Evolutionary conservation across 1,139 yeast species (phyloP).

Genomic region (Suhomyces guaymorum): DNA sequence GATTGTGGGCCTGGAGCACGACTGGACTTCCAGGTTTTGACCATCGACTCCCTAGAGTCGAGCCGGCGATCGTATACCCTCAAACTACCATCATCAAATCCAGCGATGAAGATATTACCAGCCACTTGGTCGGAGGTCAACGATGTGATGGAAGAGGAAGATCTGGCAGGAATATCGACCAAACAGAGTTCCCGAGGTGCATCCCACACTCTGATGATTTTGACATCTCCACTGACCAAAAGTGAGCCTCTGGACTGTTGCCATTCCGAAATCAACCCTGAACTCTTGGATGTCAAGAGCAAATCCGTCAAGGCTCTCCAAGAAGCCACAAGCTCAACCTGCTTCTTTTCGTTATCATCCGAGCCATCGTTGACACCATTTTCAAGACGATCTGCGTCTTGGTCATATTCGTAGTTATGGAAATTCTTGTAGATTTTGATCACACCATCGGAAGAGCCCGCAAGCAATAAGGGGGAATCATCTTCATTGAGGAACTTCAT

Average conservation of each 20-base stretch:
- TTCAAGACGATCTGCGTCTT: no score
- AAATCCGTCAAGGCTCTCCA: slow-evolving; percentile 95
- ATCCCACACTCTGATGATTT: slow-evolving; percentile 91
- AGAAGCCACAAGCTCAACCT: slow-evolving; percentile 69
- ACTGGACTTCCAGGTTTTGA: slow-evolving; percentile 62
- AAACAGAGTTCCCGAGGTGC: slow-evolving; percentile 90
- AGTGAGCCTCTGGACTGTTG: slow-evolving; percentile 93
- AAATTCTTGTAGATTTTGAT: slow-evolving; percentile 82
- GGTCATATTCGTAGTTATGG: slow-evolving; percentile 46
- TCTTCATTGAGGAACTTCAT: slow-evolving; percentile 87
- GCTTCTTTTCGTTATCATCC: slow-evolving; percentile 26
- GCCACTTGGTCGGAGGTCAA: slow-evolving; percentile 94
- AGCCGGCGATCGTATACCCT: slow-evolving; percentile 89
- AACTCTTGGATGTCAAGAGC: slow-evolving; percentile 73
- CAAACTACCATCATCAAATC: slow-evolving; percentile 90
- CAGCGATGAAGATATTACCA: slow-evolving; percentile 88
- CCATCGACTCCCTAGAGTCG: slow-evolving; percentile 84
- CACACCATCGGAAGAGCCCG: slow-evolving; percentile 94
- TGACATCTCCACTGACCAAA: slow-evolving; percentile 92
- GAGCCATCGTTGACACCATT: slow-evolving; percentile 20
- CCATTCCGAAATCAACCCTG: slow-evolving; percentile 92
- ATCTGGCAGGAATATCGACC: slow-evolving; percentile 86
- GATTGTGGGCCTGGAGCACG: slow-evolving; percentile 17
- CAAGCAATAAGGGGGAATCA: slow-evolving; percentile 77
- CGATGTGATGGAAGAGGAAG: slow-evolving; percentile 85